Percentiles rank a stretch among this genome's conserved stretches.
Conservation (phyloP, 202 grass and related monocot species). For the Carex arenaria region DNA sequence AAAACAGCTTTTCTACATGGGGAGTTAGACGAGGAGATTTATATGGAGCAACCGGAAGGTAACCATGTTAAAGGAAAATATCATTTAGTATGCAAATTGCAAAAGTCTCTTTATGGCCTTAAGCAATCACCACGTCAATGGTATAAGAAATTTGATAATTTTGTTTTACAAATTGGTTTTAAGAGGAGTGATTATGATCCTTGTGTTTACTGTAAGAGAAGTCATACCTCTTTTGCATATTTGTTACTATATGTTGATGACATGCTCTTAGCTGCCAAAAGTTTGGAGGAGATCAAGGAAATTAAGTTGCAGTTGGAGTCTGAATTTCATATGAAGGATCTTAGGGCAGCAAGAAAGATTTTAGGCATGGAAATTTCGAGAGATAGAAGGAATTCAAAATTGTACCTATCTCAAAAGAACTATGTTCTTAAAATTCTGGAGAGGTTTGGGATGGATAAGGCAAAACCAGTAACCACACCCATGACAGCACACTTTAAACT, state of each 20-base stretch:
- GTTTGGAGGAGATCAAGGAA: neutral
- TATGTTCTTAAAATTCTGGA: neutral
- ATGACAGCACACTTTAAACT: neutral
- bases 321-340: neutral
- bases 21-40: neutral
- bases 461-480: neutral
- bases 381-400: neutral
- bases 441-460: neutral
- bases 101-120: neutral
- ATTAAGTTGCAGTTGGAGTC: neutral
- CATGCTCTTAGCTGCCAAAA: neutral
- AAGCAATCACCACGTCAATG: neutral
- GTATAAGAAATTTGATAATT: neutral
- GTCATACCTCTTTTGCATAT: neutral
- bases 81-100: neutral
- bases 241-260: neutral
- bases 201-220: neutral
- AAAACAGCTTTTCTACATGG: neutral
- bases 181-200: neutral
- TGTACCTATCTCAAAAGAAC: neutral
- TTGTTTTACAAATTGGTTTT: neutral
- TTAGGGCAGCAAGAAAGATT: neutral
- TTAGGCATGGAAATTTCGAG: neutral
- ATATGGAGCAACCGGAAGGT: neutral
- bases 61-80: neutral